Evolutionary conservation across 805 yeast species (phyloP), one percentile per base, ranked within the genome.

Genomic region (Ogataea kodamae): DNA sequence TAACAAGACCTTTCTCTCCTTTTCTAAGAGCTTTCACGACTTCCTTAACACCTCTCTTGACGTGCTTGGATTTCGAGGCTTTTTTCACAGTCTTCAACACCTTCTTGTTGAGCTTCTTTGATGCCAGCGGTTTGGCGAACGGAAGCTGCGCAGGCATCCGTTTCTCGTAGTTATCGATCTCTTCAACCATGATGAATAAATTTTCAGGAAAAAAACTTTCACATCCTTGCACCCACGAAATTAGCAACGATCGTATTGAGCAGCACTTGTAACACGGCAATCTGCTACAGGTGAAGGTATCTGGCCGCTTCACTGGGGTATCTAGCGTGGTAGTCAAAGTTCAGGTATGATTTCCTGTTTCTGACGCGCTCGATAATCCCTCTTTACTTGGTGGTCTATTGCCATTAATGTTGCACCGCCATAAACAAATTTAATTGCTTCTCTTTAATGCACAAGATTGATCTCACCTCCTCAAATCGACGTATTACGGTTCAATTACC

Each of bases 41-140:
- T 67, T 92, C 99, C 66, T 92, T 92, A 37, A 92, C 97, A 61
- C 99, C 99, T 67, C 98, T 78, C 68, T 88, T 90, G 50, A 92
- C 96, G 64, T 90, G 96, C 68, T 92, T 92, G 46, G 96, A 94
- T 68, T 92, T 92, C 34, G 97, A 88, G 7, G 98, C 97, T 64
- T 87, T 90, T 74, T 92, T 92, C 45, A 92, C 94, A 27, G 96
- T 86, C 68, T 92, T 92, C 57, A 94, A 74, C 11, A 90, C 81
- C 65, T 90, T 92, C 67, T 92, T 92, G 71, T 92, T 92, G 59
- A 90, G 69, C 64, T 92, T 92, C 69, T 92, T 92, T 26, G 96
- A 77, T 10, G 99, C 99, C 51, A 92, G 72, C 41, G 99, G 99
- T 55, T 78, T 70, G 35, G 98, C 96, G 63, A 92, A 90, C 35